A percentile compares a stretch with the other conserved stretches of the same genome.
Evolutionary conservation across 2,329 filamentous ascomycete genomes (phyloP).

Genomic region (Cylindrodendrum hubeiense): DNA sequence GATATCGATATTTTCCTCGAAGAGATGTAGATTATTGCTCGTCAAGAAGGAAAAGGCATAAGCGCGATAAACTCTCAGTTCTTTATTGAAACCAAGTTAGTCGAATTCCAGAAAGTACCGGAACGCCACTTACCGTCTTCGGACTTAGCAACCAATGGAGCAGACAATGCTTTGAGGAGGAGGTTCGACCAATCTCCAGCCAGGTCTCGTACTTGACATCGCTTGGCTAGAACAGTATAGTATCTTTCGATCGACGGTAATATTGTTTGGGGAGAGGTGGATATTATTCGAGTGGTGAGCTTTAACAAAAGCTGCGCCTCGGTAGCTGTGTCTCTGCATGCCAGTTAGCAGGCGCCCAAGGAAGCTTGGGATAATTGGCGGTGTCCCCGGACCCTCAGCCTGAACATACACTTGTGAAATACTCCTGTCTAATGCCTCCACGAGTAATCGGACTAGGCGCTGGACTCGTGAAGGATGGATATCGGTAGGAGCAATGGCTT

Average conservation of each 20-base stretch:
- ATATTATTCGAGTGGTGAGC: conserved; percentile 49
- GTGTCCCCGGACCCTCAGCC: not conserved
- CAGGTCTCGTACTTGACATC: conserved; percentile 46
- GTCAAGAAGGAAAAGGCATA: conserved; percentile 42
- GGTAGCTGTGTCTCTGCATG: conserved; percentile 28
- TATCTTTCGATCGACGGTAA: conserved; percentile 49
- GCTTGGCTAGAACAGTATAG: conserved; percentile 54
- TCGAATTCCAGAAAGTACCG: too few relatives aligned
- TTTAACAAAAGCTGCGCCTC: conserved; percentile 50
- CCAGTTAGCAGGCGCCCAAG: conserved; percentile 26
- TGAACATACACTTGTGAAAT: conserved; percentile 41
- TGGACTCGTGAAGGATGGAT: conserved; percentile 48
- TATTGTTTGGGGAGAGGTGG: conserved; percentile 38
- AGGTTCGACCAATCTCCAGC: conserved; percentile 35
- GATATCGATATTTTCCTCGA: conserved; percentile 54
- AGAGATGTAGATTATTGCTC: conserved; percentile 50
- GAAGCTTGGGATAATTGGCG: not conserved
- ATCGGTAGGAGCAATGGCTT: conserved; percentile 49
- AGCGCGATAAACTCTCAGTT: conserved; percentile 34
- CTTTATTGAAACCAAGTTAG: conserved; percentile 24
- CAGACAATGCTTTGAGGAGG: conserved; percentile 45
- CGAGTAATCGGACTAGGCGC: conserved; percentile 52
- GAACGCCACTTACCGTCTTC: conserved; percentile 33
- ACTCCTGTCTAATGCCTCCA: conserved; percentile 48
- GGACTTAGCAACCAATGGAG: conserved; percentile 42